phyloP scores from a whole-genome alignment of 306 rosid species.

The Prunus armeniaca region DNA sequence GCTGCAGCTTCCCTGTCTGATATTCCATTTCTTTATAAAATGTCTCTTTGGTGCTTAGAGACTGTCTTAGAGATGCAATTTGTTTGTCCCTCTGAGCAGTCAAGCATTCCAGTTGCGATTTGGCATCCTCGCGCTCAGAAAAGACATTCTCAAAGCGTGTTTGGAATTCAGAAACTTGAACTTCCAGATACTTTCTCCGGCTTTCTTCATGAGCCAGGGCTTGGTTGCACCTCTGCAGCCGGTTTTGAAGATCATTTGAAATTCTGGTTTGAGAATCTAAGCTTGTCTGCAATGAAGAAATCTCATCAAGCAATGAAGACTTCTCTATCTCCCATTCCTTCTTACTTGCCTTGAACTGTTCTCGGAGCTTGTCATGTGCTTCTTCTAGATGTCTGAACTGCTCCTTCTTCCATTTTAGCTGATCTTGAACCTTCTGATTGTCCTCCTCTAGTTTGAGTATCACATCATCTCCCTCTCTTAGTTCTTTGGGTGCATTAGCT shows the following conservation, averaged over 20 bases:
- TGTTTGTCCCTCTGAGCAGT: slow-evolving; percentile 50
- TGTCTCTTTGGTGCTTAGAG: slow-evolving; percentile 54
- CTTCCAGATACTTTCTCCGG: slow-evolving; percentile 58
- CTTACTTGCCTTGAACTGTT: slow-evolving; percentile 44
- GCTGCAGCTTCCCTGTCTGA: slow-evolving; percentile 52
- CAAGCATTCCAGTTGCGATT: slow-evolving; percentile 40
- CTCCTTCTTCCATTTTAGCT: slow-evolving; percentile 81
- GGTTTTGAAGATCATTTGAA: slow-evolving; percentile 54
- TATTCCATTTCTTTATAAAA: slow-evolving; percentile 55
- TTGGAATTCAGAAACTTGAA: slow-evolving; percentile 57
- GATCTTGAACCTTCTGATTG: slow-evolving; percentile 52
- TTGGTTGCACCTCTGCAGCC: slow-evolving; percentile 51
- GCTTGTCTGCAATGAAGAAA: slow-evolving; percentile 54
- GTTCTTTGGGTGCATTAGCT: slow-evolving; percentile 38
- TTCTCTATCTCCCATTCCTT: slow-evolving; percentile 69
- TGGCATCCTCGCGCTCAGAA: slow-evolving; percentile 41
- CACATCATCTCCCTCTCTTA: slow-evolving; percentile 47
- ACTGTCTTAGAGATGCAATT: slow-evolving; percentile 54
- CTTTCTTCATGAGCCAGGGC: slow-evolving; percentile 75
- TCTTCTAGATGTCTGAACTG: slow-evolving; percentile 74
- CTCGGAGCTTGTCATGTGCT: slow-evolving; percentile 51
- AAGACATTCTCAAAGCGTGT: slow-evolving; percentile 29
- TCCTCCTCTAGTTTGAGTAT: slow-evolving; percentile 48
- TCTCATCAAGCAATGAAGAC: slow-evolving; percentile 55
- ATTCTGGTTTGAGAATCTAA: slow-evolving; percentile 60